These are phyloP conservation scores for Rubroshorea leprosula DNA, from an alignment of 345 rosid species.

Conservation along the genomic window DNA sequence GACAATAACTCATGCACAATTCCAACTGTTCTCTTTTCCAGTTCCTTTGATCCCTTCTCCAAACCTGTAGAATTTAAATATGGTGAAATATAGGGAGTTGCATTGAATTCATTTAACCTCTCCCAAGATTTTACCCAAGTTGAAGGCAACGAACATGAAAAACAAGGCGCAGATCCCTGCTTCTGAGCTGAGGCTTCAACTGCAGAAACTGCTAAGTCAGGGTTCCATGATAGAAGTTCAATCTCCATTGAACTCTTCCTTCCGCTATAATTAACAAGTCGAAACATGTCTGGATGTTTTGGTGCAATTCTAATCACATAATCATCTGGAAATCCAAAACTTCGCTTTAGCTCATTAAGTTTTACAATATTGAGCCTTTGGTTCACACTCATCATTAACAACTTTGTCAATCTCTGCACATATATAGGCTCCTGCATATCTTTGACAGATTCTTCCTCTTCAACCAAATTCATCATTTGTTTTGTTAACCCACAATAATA, in stretches of 20 bases:
- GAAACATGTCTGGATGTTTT: conserved; percentile 45
- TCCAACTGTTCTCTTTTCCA: no score
- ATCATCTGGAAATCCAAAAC: conserved; percentile 67
- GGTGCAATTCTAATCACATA: conserved; percentile 61
- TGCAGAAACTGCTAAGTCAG: conserved; percentile 55
- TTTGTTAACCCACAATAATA: conserved; percentile 55
- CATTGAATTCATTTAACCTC: conserved; percentile 60
- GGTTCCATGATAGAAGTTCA: conserved; percentile 65
- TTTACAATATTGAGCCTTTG: conserved; percentile 67
- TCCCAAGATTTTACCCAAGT: conserved; percentile 69
- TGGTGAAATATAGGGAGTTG: conserved; percentile 68
- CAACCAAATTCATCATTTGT: conserved; percentile 57
- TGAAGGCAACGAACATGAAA: conserved; percentile 53
- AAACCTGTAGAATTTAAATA: conserved; percentile 36
- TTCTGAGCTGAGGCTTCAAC: conserved; percentile 48
- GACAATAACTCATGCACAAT: no score
- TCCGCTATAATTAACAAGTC: conserved; percentile 53
- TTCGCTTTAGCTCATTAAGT: conserved; percentile 59
- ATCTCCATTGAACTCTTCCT: conserved; percentile 88
- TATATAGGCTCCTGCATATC: conserved; percentile 51
- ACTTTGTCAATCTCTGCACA: conserved; percentile 48
- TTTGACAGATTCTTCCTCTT: conserved; percentile 64
- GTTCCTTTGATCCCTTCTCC: no score
- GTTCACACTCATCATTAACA: conserved; percentile 72
- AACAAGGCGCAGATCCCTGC: conserved; percentile 48